Base-by-base conservation (phyloP, 306 rosid genomes). In the Sicyos baderoa region DNA sequence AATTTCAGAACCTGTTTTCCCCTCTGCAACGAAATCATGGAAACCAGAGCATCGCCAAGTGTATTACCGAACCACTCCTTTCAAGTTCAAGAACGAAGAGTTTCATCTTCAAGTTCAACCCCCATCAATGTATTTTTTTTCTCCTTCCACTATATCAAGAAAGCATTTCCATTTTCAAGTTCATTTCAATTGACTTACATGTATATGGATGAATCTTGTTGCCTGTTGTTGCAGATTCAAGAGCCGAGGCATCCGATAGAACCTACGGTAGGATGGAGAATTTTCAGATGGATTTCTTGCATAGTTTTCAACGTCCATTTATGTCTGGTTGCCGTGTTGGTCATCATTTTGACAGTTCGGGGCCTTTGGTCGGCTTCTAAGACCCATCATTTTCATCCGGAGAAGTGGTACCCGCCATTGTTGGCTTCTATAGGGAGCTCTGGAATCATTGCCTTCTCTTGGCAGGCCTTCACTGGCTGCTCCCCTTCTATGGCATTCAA, bases 341-440 rank as follows among this genome's bases (percentile, higher is more conserved):
- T 70, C 22, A 68, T 85, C 68, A 75, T 76, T 62, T 76, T 86
- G 17, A 56, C 78, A 54, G 60, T 70, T 72, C 80, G 59, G 45
- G 88, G 86, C 54, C 82, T 82, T 22, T 62, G 58, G 56, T 67
- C 74, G 4, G 29, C 84, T 76, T 56, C 74, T 74, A 71, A n/a
- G 54, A 72, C 70, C n/a, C 87, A 75, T 78, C 85, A 79, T 58
- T 86, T 91, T 68, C 87, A 63, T 58, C 87, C 89, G 5, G 0
- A 22, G 25, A 72, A 85, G 3, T 87, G 89, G 91, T 87, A 82
- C 40, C 84, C 86, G 55, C 96, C 87, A 23, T 47, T 66, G 40
- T 47, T 66, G 71, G 16, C 71, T 45, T 45, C 71, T 18, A 66
- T 52, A 86, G 72, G 81, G 82, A 27, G 69, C 83, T 65, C 85